Evolutionary conservation across 306 rosid genomes (phyloP).

Genomic region (Phaseolus lunatus): DNA sequence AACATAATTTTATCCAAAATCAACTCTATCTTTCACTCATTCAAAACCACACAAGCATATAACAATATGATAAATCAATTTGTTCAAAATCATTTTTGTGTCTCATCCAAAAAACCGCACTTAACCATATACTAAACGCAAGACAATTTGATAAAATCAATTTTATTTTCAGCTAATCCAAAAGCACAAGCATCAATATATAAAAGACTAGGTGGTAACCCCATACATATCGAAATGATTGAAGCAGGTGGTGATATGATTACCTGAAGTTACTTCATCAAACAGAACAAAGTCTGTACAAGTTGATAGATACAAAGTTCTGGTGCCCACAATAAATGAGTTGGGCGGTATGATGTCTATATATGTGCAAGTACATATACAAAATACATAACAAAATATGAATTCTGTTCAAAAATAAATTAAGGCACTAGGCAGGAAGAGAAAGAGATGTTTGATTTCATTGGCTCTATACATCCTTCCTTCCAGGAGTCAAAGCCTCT

Average conservation of each 20-base stretch:
- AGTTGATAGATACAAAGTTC: constrained; percentile 73
- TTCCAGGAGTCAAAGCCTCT: constrained; percentile 68
- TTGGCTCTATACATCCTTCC: constrained; percentile 53
- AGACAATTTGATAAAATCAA: background rate
- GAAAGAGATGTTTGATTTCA: constrained; percentile 34
- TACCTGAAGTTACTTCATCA: constrained; percentile 44
- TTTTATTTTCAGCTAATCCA: background rate
- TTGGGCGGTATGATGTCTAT: constrained; percentile 56
- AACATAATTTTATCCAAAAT: too few species aligned
- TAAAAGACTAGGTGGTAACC: constrained; percentile 23
- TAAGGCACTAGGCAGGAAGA: constrained; percentile 27
- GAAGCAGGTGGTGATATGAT: constrained; percentile 37
- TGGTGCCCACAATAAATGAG: constrained; percentile 66
- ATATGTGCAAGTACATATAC: constrained; percentile 68
- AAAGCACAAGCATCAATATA: background rate
- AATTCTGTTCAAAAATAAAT: constrained; percentile 50
- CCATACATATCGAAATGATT: constrained; percentile 42
- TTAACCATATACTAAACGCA: background rate
- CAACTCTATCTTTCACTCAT: too few species aligned
- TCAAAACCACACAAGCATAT: too few species aligned
- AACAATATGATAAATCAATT: too few species aligned
- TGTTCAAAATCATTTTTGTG: too few species aligned
- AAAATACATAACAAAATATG: constrained; percentile 58
- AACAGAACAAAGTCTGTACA: constrained; percentile 72
- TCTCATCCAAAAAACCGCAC: background rate